A percentile compares a stretch with the other conserved stretches of the same genome.
Conservation (phyloP, 2,329 filamentous ascomycete species). For the Periconia digitata region DNA sequence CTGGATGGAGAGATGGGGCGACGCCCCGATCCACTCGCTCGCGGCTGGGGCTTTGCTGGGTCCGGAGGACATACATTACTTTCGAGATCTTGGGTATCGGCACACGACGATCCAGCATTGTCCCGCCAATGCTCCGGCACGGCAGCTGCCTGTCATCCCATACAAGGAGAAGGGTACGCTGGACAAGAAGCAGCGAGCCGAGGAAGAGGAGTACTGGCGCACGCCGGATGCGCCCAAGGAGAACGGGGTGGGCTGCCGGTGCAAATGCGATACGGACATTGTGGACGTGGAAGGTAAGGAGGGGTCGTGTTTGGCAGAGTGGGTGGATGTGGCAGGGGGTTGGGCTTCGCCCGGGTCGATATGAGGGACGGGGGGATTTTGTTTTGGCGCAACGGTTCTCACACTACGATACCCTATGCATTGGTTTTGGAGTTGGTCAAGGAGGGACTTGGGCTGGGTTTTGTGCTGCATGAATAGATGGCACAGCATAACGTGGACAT, state of each 20-base stretch:
- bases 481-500: neutral
- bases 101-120: conserved; percentile 99
- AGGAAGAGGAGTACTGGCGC: conserved; percentile 97
- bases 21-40: conserved; percentile 96
- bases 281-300: conserved; percentile 97
- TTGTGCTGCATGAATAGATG: neutral
- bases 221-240: conserved; percentile 83
- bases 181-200: conserved; percentile 79
- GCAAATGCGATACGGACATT: conserved; percentile 95
- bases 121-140: conserved; percentile 87
- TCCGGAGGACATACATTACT: conserved; percentile 90
- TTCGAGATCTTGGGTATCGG: conserved; percentile 97
- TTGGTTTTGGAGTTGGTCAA: neutral
- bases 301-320: conserved; percentile 90
- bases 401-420: conserved; percentile 1
- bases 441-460: neutral
- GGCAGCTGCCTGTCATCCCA: conserved; percentile 78
- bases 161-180: conserved; percentile 79
- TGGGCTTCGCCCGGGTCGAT: conserved; percentile 65
- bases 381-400: conserved; percentile 4
- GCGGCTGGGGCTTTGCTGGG: conserved; percentile 85
- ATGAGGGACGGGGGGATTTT: neutral
- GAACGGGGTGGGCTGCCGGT: conserved; percentile 95
- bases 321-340: conserved; percentile 95
- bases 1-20: conserved; percentile 99